These are phyloP conservation scores for Boechera divaricarpa DNA, from an alignment of 345 rosid species.

Conservation along the genomic window DNA sequence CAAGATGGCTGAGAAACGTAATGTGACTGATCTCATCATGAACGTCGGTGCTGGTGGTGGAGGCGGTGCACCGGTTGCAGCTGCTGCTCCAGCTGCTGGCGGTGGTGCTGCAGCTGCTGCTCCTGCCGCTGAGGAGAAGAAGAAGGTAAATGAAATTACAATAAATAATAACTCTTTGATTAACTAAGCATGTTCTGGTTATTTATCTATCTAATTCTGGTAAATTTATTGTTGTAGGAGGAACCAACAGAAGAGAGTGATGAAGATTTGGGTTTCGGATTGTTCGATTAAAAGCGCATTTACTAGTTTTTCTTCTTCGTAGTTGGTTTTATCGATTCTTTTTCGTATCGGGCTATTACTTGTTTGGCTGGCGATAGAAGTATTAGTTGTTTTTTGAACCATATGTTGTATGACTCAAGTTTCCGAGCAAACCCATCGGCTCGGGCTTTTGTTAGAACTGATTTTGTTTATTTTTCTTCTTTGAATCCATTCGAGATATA, in stretches of 20 bases:
- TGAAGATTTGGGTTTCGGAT: conserved; percentile 84
- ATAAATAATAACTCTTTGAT: not conserved
- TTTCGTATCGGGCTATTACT: conserved; percentile 6
- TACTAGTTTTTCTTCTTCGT: not conserved
- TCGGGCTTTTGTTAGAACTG: not conserved
- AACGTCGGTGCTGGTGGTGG: conserved; percentile 85
- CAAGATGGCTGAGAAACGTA: conserved; percentile 77
- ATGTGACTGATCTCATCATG: conserved; percentile 65
- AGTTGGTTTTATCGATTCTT: not conserved
- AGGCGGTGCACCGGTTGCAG: conserved; percentile 56
- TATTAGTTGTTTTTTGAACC: not conserved
- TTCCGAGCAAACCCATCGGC: not conserved
- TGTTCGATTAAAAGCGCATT: conserved; percentile 63
- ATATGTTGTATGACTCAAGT: not conserved
- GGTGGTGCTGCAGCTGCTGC: conserved; percentile 62
- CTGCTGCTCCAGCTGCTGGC: conserved; percentile 56
- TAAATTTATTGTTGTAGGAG: conserved; percentile 52
- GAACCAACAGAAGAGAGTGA: conserved; percentile 87
- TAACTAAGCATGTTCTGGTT: not conserved
- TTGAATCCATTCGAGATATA: not conserved
- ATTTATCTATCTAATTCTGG: not conserved
- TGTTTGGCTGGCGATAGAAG: conserved; percentile 1
- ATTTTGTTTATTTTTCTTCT: not conserved
- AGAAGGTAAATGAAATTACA: conserved; percentile 53
- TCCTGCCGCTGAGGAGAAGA: conserved; percentile 77